Base-by-base conservation (phyloP, 192 early-diverging fungal genomes). In the Backusella parvicylindrica region DNA sequence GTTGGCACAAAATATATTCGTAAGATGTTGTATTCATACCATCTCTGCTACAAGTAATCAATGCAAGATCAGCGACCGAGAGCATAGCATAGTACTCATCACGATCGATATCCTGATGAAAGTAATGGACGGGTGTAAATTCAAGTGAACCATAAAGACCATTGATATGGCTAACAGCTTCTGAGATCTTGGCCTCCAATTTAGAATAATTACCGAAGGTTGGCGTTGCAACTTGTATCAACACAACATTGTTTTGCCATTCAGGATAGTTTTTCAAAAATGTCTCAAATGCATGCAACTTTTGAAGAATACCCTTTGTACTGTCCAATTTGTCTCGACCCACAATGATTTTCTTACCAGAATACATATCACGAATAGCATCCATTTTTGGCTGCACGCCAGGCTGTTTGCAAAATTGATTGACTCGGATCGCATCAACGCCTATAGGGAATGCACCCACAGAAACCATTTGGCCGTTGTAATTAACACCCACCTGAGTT, bases 21-120 rank as follows among this genome's bases (percentile, higher is more conserved):
- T 97, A 92, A 56, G 92, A 94, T 15, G 94, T 96, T 1, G 97
- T 97, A 79, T 98, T 98, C 98, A 99, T 98, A 32, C 97, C 98
- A 80, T 99, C 98, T n/a, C 98, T 92, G 11, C 97, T 87, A 60
- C 91, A 89, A 0, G 97, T 98, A 75, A 97, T 98, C 65, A 99
- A 79, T 2, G 94, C 96, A 13, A 96, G 86, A 80, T 99, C 96
- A 26, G 98, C 98, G 18, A 97, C 91, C 68, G 91, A 92, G n/a
- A 99, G 85, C 50, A 99, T 84, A 4, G 97, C 96, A 82, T 92
- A 97, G 85, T 98, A 99, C 79, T 99, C 98, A 77, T 99, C 96
- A 12, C 91, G 92, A 76, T 97, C 95, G 64, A 99, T 86, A 73
- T 95, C 92, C 74, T 96, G 94, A 79, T 94, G 93, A 85, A 94